Evolutionary conservation across 805 yeast species (phyloP), one percentile per base, ranked within the genome.

Genomic region (Lipomyces chichibuensis): DNA sequence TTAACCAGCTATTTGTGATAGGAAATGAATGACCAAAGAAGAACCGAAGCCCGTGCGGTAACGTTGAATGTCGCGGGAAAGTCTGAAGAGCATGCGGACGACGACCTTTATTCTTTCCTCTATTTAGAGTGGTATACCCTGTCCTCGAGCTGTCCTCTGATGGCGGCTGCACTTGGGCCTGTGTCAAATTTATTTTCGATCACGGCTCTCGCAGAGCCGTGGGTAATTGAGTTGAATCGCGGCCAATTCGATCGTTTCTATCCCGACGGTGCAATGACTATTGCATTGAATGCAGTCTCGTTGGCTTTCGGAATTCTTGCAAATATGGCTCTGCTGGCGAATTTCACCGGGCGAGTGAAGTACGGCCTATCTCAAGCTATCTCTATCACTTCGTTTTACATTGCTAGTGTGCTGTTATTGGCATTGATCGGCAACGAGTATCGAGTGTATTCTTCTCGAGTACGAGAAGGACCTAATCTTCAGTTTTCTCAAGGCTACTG

Each of bases 111-210:
- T 11, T 43, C 49, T 43, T 43, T 3, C 49, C 13, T 43, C 49
- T 43, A 43, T 23, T 17, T 43, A 43, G 49, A 57, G 52, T 91
- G 96, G 95, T 89, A 88, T 71, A 73, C 83, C 17, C 77, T 88
- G 0, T 86, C 93, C 2, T 83, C 89, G 1, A 87, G 87, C 71
- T 83, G 90, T 70, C 97, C 97, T 0, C 82, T 91, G 32, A 75
- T 89, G 8, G 87, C 93, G 0, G 92, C 94, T 4, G 89, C 94
- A 71, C 73, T 88, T 49, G 96, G 95, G 0, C 96, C 97, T 0
- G 72, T 91, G 33, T 87, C 94, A 5, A 90, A 90, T 71, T 84
- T 90, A 82, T 82, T 87, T 55, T 88, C 94, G 0, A 80, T 90
- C 5, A 87, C 89, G 1, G 91, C 93, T 3, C 81, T 90, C 17